Base-by-base conservation (phyloP, 345 rosid species). In the Eucalyptus decipiens region DNA sequence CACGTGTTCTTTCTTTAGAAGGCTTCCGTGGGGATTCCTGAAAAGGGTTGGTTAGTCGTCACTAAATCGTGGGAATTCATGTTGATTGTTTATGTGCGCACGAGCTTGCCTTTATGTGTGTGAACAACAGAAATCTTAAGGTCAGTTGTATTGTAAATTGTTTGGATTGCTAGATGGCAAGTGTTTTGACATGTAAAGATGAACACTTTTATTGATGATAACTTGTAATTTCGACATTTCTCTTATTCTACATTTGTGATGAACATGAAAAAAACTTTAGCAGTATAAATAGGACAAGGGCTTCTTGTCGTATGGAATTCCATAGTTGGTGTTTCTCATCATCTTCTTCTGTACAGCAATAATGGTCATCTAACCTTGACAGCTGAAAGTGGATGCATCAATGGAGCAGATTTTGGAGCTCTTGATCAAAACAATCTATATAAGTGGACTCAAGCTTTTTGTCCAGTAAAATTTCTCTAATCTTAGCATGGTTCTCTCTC, bases 401-500 rank as follows among this genome's bases (percentile, higher is more conserved):
- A 47, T 15, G 69, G 26, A 89, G 11, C 34, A 91, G 67, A 49
- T 19, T n/a, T 50, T 87, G 88, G 42, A 88, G 89, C 54, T 88
- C 80, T 47, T 89, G 37, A 9, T 86, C 87, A 28, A 91, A 89
- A 43, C 30, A 60, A 87, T 94, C 91, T 30, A 92, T 69, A 43
- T 93, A 94, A 15, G 88, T 89, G 14, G 76, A 50, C 62, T 92
- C 92, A 47, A 93, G 86, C 9, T 88, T 92, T 60, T 88, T 6
- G 30, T 85, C 89, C 42, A 88, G 87, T 28, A 91, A 28, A 37
- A 91, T 54, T 24, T 93, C 91, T 49, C 91, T 88, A 86, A 88
- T 87, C 40, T 67, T 90, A 15, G 85, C 81, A 90, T 89, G 94
- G 72, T 92, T 94, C n/a, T 12, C 67, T 72, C 89, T 90, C 72